Base-by-base conservation (phyloP, 345 rosid genomes). In the Citrus trifoliata region DNA sequence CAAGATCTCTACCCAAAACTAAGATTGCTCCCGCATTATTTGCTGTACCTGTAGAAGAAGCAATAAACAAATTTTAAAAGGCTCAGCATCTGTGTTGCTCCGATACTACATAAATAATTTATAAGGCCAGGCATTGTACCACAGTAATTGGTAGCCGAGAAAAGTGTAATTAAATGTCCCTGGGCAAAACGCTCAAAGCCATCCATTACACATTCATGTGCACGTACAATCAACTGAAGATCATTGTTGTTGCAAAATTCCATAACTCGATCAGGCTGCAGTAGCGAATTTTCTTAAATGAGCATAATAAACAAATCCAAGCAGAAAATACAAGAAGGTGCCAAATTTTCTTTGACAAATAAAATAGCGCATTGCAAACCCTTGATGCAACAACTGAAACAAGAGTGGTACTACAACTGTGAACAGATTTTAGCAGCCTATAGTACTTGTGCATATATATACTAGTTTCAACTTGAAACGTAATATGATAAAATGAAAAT, bases 181-280 rank as follows among this genome's bases (percentile, higher is more conserved):
- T 96, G 98, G 1, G 98, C 99, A 48, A 96, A 94, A 30, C 98
- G 98, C 89, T 94, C 98, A 79, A 96, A 96, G 59, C 99, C 99
- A 65, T 96, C 99, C 99, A 96, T 96, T 78, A 96, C 99, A 33
- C 98, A 96, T 85, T 96, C 99, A 67, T 96, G 98, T 56, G 98
- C 99, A 74, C 98, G 97, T 37, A 96, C 97, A 82, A 96, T 96
- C 84, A 96, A 83, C 84, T 96, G 98, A 72, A 96, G 98, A 83
- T 96, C 99, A 81, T 96, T 96, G 89, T 96, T 96, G 76, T 88
- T 93, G 82, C 99, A 96, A 79, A 96, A 96, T 79, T 96, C 98
- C 99, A 96, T 94, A 51, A 96, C 99, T 73, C 98, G 95, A 83
- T 96, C 99, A 42, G 99, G 98, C 99, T 96, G 95, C 85, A 78